Percentiles rank a stretch among this genome's conserved stretches.
Evolutionary conservation across 768 basidiomycete species (phyloP).

Genomic region (Mycena polygramma): DNA sequence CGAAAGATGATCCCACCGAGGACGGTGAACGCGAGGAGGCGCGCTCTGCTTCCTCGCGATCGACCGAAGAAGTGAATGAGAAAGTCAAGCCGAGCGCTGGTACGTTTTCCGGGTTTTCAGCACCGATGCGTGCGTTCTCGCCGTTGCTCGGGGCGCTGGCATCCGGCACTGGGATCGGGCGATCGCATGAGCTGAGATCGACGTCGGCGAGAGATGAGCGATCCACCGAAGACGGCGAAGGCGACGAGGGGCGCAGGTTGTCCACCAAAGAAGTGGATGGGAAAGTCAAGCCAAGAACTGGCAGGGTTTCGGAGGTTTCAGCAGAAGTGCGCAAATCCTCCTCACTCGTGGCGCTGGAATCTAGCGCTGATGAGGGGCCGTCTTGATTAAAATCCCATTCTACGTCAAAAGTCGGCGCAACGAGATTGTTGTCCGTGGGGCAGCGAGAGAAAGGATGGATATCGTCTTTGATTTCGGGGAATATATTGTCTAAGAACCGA

Average conservation of each 20-base stretch:
- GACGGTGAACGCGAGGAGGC: not conserved
- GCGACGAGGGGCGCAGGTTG: not conserved
- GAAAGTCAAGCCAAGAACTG: slow-evolving; percentile 1
- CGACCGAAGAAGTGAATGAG: not conserved
- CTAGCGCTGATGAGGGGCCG: not conserved
- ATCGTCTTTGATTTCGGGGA: slow-evolving; percentile 20
- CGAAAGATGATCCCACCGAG: slow-evolving; percentile 1
- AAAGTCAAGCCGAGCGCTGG: slow-evolving; percentile 4
- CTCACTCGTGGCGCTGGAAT: too few species aligned
- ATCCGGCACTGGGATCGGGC: too few species aligned
- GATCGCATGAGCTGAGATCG: slow-evolving; percentile 1
- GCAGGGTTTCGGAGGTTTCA: too few species aligned
- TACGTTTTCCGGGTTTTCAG: not conserved
- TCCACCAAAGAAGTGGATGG: not conserved
- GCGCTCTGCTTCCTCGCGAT: not conserved
- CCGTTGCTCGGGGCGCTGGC: too few species aligned
- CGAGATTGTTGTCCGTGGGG: not conserved
- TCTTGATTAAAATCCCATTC: slow-evolving; percentile 27
- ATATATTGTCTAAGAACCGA: slow-evolving; percentile 17
- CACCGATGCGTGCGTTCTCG: too few species aligned
- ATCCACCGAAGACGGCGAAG: not conserved
- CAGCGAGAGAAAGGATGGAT: slow-evolving; percentile 8
- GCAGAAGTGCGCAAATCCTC: too few species aligned
- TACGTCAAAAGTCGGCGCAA: not conserved
- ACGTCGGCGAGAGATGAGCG: slow-evolving; percentile 3